These are phyloP conservation scores for Fusarium cyanostomum DNA, from an alignment of 2,329 filamentous ascomycete species.

Conservation along the genomic window DNA sequence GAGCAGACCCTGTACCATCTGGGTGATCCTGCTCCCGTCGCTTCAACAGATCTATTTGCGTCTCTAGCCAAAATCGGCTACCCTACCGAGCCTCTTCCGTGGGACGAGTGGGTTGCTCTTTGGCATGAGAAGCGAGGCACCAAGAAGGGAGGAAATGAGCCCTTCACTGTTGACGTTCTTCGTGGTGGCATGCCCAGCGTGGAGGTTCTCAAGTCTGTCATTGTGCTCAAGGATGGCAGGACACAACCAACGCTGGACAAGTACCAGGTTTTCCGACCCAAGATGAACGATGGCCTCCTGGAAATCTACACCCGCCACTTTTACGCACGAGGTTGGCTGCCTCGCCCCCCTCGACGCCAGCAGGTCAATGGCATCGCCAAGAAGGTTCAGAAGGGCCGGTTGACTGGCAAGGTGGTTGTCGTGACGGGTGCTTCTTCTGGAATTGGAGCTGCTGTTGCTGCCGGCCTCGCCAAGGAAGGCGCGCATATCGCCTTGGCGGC, in stretches of 20 bases:
- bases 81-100: constrained; percentile 70
- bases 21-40: constrained; percentile 75
- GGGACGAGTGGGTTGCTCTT: constrained; percentile 77
- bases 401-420: constrained; percentile 76
- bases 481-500: constrained; percentile 78
- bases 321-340: constrained; percentile 81
- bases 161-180: constrained; percentile 81
- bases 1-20: constrained; percentile 77
- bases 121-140: constrained; percentile 77
- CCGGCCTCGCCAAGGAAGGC: constrained; percentile 74
- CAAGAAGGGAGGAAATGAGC: constrained; percentile 72
- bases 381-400: constrained; percentile 59
- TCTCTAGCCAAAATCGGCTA: constrained; percentile 74
- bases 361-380: constrained; percentile 41
- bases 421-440: constrained; percentile 84
- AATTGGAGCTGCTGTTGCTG: constrained; percentile 79
- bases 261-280: constrained; percentile 68
- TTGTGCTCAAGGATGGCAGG: constrained; percentile 75
- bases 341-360: constrained; percentile 65
- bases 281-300: constrained; percentile 74
- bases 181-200: constrained; percentile 82
- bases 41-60: constrained; percentile 72
- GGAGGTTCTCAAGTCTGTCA: constrained; percentile 75
- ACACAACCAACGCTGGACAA: constrained; percentile 68
- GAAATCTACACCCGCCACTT: constrained; percentile 84